These are phyloP conservation scores for Chaetomium sp. DNA, from an alignment of 2,329 filamentous ascomycete genomes.

Conservation along the genomic window DNA sequence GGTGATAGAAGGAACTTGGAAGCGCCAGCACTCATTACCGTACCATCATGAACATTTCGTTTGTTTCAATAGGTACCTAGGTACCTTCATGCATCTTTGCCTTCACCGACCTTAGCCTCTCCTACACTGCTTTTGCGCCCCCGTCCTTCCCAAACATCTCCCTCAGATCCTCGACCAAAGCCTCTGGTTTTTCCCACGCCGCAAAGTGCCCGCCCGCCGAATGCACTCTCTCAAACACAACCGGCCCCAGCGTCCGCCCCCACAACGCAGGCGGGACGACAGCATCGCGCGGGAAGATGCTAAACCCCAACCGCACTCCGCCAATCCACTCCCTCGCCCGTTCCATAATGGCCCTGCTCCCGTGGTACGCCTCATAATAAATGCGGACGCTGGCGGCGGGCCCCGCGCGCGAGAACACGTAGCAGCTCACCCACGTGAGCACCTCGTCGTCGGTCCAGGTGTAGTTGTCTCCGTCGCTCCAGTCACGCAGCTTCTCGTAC, in stretches of 20 bases:
- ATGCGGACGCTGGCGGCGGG: constrained; percentile 4
- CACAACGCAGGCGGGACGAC: background rate
- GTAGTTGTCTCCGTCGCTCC: background rate
- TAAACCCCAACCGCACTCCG: background rate
- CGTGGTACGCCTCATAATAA: constrained; percentile 2
- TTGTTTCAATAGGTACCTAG: too few relatives aligned
- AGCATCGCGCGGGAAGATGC: constrained; percentile 1
- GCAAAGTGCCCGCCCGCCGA: background rate
- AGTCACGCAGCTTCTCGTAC: constrained; percentile 5
- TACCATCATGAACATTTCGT: too few relatives aligned
- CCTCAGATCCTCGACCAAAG: constrained; percentile 10
- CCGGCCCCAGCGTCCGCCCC: constrained; percentile 9
- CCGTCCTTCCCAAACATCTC: constrained; percentile 4
- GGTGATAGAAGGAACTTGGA: too few relatives aligned
- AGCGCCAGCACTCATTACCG: too few relatives aligned
- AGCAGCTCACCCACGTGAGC: background rate
- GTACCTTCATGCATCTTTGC: background rate
- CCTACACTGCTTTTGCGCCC: background rate
- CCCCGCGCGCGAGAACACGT: background rate
- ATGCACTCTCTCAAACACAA: constrained; percentile 10
- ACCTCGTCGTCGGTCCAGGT: constrained; percentile 7
- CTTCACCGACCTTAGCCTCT: background rate
- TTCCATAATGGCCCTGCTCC: background rate
- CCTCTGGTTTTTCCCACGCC: constrained; percentile 3
- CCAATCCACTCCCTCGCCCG: background rate